Conservation (phyloP, 345 rosid species). For the Arabis hirsuta region DNA sequence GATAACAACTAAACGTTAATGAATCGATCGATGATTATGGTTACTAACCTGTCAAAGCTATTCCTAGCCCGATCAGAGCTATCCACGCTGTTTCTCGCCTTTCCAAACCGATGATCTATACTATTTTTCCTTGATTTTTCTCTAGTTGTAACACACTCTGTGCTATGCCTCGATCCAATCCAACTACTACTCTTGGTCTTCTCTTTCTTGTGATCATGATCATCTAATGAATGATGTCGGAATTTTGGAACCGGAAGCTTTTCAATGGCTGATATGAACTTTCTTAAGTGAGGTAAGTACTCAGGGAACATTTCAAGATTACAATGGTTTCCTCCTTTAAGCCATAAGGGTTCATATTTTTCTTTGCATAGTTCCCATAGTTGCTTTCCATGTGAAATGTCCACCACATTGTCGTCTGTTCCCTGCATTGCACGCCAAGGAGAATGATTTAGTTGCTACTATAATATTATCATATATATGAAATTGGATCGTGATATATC, state of each 20-base stretch:
- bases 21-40: background rate
- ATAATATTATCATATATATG: background rate
- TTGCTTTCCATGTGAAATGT: constrained; percentile 84
- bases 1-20: background rate
- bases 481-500: background rate
- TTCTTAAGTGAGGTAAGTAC: constrained; percentile 72
- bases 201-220: constrained; percentile 33
- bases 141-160: constrained; percentile 50
- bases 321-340: constrained; percentile 83
- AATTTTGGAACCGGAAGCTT: constrained; percentile 50
- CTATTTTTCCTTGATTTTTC: constrained; percentile 64
- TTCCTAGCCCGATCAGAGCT: constrained; percentile 70
- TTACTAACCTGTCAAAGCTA: constrained; percentile 77
- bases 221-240: constrained; percentile 28
- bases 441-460: background rate
- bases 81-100: constrained; percentile 67
- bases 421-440: constrained; percentile 54
- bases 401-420: constrained; percentile 80
- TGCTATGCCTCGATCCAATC: constrained; percentile 67
- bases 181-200: constrained; percentile 48
- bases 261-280: constrained; percentile 77
- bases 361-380: constrained; percentile 83
- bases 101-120: constrained; percentile 48
- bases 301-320: constrained; percentile 80
- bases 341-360: constrained; percentile 92